phyloP scores from a whole-genome alignment of 2,329 filamentous ascomycete species.

The Fonsecaea pedrosoi region DNA sequence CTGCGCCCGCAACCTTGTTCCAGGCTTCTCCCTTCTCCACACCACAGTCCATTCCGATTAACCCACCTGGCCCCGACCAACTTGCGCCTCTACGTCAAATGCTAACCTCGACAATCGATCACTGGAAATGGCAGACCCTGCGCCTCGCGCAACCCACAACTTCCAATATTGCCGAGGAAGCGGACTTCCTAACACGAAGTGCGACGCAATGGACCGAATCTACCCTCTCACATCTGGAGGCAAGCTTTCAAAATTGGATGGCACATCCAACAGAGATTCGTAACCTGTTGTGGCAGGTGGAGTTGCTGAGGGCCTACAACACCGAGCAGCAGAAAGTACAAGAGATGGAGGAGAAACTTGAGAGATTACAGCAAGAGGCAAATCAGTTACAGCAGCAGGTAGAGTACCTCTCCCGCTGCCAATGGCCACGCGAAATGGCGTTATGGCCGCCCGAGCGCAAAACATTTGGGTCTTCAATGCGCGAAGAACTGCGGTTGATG shows the following conservation, averaged over 20 bases:
- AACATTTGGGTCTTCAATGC: conserved; percentile 46
- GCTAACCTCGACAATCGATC: conserved; percentile 71
- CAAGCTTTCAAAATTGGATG: conserved; percentile 79
- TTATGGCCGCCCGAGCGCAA: conserved; percentile 54
- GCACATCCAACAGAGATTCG: conserved; percentile 62
- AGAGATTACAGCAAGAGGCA: conserved; percentile 55
- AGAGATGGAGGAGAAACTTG: conserved; percentile 52
- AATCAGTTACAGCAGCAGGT: conserved; percentile 57
- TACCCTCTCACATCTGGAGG: conserved; percentile 75
- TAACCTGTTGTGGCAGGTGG: conserved; percentile 54
- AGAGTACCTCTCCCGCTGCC: conserved; percentile 54
- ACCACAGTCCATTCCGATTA: conserved; percentile 79
- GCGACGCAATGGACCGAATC: conserved; percentile 66
- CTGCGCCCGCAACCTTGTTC: conserved; percentile 81
- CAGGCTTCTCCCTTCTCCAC: conserved; percentile 76
- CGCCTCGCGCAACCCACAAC: conserved; percentile 35
- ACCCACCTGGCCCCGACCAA: conserved; percentile 75
- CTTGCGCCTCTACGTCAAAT: conserved; percentile 72
- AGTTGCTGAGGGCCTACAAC: conserved; percentile 56
- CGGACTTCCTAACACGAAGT: conserved; percentile 47
- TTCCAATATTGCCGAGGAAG: conserved; percentile 43
- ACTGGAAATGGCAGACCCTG: conserved; percentile 63
- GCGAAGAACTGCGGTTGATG: conserved; percentile 32
- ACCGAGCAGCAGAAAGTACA: conserved; percentile 54
- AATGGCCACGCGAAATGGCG: conserved; percentile 58